Percentiles rank a stretch among this genome's conserved stretches.
These are phyloP conservation scores for Phytophthora boehmeriae DNA, from an alignment of 352 stramenopile genomes.

Conservation along the genomic window DNA sequence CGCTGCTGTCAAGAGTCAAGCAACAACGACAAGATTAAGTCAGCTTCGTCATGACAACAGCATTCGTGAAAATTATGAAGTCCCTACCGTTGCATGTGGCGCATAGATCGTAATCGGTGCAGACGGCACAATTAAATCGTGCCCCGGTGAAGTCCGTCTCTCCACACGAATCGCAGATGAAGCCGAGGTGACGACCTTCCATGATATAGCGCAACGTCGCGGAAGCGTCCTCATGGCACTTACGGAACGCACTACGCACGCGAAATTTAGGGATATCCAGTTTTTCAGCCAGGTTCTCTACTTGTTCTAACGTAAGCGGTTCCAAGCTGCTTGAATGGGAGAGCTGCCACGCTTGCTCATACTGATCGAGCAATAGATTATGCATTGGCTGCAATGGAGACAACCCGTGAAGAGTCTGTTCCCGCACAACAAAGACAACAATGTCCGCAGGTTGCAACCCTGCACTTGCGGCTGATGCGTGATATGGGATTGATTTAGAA, in stretches of 20 bases:
- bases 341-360: constrained; percentile 44
- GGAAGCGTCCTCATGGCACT: constrained; percentile 72
- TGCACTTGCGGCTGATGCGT: constrained; percentile 19
- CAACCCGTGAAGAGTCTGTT: constrained; percentile 16
- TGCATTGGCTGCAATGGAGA: constrained; percentile 7
- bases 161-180: constrained; percentile 84
- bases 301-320: constrained; percentile 55
- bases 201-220: constrained; percentile 81
- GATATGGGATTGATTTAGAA: constrained; percentile 52
- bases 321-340: constrained; percentile 17
- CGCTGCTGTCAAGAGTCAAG: constrained; percentile 37
- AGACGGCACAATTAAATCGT: constrained; percentile 77
- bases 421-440: constrained; percentile 53
- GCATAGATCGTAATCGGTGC: constrained; percentile 83
- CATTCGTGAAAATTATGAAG: neutral
- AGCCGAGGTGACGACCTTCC: constrained; percentile 79
- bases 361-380: constrained; percentile 46
- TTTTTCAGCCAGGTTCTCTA: constrained; percentile 67
- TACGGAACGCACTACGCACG: constrained; percentile 79
- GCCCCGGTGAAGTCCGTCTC: constrained; percentile 80
- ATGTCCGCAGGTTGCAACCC: constrained; percentile 62
- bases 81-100: constrained; percentile 58
- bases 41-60: neutral
- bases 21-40: constrained; percentile 16
- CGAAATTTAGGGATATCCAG: constrained; percentile 84